Conservation (phyloP, 2,329 filamentous ascomycete genomes). For the Colletotrichum sp. region DNA sequence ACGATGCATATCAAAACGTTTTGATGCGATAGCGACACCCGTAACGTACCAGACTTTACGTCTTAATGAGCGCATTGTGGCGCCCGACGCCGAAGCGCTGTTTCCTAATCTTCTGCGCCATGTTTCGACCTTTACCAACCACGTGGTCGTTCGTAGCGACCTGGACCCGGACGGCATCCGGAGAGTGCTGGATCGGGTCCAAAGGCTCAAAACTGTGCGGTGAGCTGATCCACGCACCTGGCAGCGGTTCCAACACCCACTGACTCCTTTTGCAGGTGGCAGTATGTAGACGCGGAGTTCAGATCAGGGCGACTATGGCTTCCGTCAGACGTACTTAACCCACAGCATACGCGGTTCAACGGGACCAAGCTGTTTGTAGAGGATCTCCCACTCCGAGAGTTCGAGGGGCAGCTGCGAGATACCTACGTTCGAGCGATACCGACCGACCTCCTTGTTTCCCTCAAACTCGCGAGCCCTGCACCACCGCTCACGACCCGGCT, state of each 20-base stretch:
- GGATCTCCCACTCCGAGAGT: conserved; percentile 43
- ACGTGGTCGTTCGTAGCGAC: conserved; percentile 44
- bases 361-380: conserved; percentile 43
- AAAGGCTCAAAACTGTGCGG: conserved; percentile 44
- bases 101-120: conserved; percentile 38
- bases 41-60: conserved; percentile 44
- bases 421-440: conserved; percentile 44
- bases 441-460: conserved; percentile 40
- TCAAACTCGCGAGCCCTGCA: conserved; percentile 43
- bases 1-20: conserved; percentile 43
- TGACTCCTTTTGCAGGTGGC: conserved; percentile 37
- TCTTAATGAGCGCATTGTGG: conserved; percentile 42
- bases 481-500: conserved; percentile 46
- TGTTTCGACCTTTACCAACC: conserved; percentile 42
- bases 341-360: conserved; percentile 30
- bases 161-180: conserved; percentile 42
- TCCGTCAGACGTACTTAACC: conserved; percentile 43
- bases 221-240: conserved; percentile 25
- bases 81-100: conserved; percentile 32
- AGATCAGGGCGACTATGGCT: conserved; percentile 35
- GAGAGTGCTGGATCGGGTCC: conserved; percentile 38
- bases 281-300: conserved; percentile 36
- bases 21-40: conserved; percentile 47
- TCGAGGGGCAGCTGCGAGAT: conserved; percentile 36
- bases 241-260: not conserved